Evolutionary conservation across 1,139 yeast genomes (phyloP), one percentile per base, ranked within the genome.

Genomic region (Kurtzmaniella quercitrusa): DNA sequence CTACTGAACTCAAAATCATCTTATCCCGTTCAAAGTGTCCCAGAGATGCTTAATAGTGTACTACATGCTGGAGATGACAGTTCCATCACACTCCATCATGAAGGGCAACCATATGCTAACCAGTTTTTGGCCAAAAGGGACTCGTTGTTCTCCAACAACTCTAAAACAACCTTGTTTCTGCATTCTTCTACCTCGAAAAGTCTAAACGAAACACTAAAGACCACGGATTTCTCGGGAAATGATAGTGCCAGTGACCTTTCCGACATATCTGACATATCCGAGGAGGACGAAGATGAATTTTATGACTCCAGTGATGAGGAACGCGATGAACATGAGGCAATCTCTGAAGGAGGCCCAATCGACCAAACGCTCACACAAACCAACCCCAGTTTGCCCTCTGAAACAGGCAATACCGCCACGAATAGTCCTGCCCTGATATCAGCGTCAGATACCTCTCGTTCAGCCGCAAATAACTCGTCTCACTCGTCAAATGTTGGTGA

Each of bases 251-350:
- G 58, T 5, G 60, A 55, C 11, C 19, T 34, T 31, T 57, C 63
- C 9, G 67, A 66, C 34, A 65, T 65, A 44, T 63, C 70, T 17
- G 66, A 65, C 41, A 64, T 65, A 5, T 63, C 65, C 29, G 68
- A 57, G 25, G 41, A 42, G 16, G 41, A 37, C 14, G 40, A 38
- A 5, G 31, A 19, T 31, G 43, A 41, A n/a, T 39, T 40, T 31
- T 41, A 40, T 34, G 47, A 46, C 34, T 40, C 40, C 15, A 38
- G 43, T 17, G 43, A 41, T 11, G 31, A 27, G 10, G 31, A 27
- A 7, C 31, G 14, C 24, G 44, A 41, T 16, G 47, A 43, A 9
- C 44, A 47, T 2, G 45, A 45, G 18, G 44, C 39, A n/a, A 33
- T 8, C 7, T 4, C 7, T 6, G 19, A n/a, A 10, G 46, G 44